Evolutionary conservation across 2,329 filamentous ascomycete genomes (phyloP).

Genomic region (Arachnomyces sp.): DNA sequence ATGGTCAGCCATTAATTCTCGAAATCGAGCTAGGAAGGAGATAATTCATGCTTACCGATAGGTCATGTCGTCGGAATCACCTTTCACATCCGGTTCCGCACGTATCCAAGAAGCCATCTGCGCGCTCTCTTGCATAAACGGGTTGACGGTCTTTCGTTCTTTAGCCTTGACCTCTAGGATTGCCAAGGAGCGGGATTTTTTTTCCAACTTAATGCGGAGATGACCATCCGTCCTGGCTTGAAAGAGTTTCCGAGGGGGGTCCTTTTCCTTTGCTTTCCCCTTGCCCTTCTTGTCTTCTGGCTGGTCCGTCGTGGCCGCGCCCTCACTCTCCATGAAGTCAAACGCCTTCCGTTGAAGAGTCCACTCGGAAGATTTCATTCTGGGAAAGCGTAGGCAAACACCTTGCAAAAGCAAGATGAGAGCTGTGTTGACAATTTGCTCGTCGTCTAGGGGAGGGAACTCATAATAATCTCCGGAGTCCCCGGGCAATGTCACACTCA

Average conservation of each 20-base stretch:
- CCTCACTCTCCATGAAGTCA: not conserved
- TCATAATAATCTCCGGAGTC: not conserved
- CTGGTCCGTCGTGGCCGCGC: not conserved
- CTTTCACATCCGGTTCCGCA: constrained; percentile 6
- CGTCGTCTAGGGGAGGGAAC: constrained; percentile 6
- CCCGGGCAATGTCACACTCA: too few species aligned
- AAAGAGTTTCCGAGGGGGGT: not conserved
- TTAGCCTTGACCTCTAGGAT: constrained; percentile 10
- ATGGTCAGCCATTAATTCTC: too few species aligned
- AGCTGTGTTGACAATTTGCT: constrained; percentile 10
- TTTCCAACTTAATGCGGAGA: constrained; percentile 1
- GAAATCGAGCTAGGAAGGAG: too few species aligned
- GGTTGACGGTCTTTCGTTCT: not conserved
- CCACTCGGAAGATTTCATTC: constrained; percentile 3
- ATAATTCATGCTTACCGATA: too few species aligned
- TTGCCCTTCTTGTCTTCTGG: not conserved
- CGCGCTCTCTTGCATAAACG: constrained; percentile 9
- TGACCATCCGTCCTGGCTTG: constrained; percentile 9
- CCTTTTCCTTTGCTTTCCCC: not conserved
- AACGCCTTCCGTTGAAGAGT: constrained; percentile 7
- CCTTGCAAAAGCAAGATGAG: constrained; percentile 6
- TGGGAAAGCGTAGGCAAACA: constrained; percentile 5
- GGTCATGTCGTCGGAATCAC: too few species aligned
- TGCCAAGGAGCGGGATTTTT: constrained; percentile 2
- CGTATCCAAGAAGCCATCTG: constrained; percentile 13